phyloP scores from a whole-genome alignment of 2,329 filamentous ascomycete genomes.

The Cladosporium phlei region DNA sequence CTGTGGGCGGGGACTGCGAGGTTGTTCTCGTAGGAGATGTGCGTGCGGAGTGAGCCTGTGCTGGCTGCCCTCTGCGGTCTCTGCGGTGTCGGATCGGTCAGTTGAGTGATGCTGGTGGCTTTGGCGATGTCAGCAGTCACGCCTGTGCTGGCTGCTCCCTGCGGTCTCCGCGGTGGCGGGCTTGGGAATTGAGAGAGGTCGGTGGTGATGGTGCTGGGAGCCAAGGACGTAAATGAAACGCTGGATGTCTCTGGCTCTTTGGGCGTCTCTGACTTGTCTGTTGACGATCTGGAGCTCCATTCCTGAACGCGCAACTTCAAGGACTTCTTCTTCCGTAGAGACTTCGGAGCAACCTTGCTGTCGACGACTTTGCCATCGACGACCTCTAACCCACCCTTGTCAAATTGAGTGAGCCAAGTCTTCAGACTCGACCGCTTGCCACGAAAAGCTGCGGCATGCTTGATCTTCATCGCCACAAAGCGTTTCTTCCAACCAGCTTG shows the following conservation, averaged over 20 bases:
- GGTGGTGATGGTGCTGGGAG: too few species aligned
- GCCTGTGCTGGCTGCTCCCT: too few species aligned
- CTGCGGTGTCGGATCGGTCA: neutral
- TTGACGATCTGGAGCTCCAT: neutral
- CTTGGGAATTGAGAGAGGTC: too few species aligned
- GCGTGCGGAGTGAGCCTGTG: neutral
- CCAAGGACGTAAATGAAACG: too few species aligned
- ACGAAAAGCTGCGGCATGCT: neutral
- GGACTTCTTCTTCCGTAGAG: too few species aligned
- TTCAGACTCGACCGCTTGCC: conserved; percentile 6
- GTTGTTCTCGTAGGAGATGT: neutral
- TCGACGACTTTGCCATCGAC: too few species aligned
- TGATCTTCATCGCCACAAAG: neutral
- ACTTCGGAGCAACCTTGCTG: too few species aligned
- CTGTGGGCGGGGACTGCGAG: neutral
- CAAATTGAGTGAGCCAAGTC: neutral
- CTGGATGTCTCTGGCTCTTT: too few species aligned
- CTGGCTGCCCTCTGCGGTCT: neutral
- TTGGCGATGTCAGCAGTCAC: too few species aligned
- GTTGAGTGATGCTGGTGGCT: neutral
- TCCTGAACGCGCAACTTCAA: neutral
- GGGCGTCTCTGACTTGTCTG: too few species aligned
- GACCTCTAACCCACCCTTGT: too few species aligned
- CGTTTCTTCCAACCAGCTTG: neutral
- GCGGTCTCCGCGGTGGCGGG: too few species aligned